Percentiles rank a stretch among this genome's conserved stretches.
Conservation (phyloP, 352 stramenopile species). For the Globisporangium mamillatum region DNA sequence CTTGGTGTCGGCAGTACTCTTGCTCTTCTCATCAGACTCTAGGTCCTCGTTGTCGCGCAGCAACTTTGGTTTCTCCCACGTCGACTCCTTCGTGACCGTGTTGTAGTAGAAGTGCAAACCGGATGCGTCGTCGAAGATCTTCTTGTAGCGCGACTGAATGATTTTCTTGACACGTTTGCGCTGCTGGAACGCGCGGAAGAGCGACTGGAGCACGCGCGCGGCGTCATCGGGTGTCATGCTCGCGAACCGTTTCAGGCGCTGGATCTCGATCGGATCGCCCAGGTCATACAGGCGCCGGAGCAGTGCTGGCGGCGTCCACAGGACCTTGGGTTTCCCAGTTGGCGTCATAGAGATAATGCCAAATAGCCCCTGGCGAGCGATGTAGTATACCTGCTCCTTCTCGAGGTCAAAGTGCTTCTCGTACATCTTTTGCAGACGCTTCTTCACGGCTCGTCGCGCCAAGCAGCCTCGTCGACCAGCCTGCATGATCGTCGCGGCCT, state of each 20-base stretch:
- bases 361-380: conserved; percentile 19
- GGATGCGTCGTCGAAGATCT: conserved; percentile 50
- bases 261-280: conserved; percentile 64
- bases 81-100: conserved; percentile 59
- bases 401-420: conserved; percentile 71
- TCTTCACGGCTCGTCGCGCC: conserved; percentile 28
- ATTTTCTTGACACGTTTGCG: conserved; percentile 36
- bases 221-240: conserved; percentile 53
- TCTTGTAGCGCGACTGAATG: conserved; percentile 52
- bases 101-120: conserved; percentile 75
- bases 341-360: conserved; percentile 8
- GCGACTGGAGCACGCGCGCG: conserved; percentile 50
- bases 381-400: conserved; percentile 55
- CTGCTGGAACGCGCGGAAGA: conserved; percentile 40
- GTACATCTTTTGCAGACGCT: conserved; percentile 34
- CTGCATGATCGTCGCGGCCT: conserved; percentile 52
- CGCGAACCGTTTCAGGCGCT: conserved; percentile 38
- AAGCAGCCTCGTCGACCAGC: conserved; percentile 30
- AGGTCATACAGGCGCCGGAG: conserved; percentile 57
- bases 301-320: conserved; percentile 29
- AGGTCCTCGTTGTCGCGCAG: conserved; percentile 19
- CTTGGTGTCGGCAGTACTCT: background rate
- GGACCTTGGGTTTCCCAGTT: conserved; percentile 22
- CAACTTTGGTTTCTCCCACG: conserved; percentile 59
- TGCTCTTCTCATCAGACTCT: background rate